Base-by-base conservation (phyloP, 2,329 filamentous ascomycete species). In the Pestalotiopsis sp. region DNA sequence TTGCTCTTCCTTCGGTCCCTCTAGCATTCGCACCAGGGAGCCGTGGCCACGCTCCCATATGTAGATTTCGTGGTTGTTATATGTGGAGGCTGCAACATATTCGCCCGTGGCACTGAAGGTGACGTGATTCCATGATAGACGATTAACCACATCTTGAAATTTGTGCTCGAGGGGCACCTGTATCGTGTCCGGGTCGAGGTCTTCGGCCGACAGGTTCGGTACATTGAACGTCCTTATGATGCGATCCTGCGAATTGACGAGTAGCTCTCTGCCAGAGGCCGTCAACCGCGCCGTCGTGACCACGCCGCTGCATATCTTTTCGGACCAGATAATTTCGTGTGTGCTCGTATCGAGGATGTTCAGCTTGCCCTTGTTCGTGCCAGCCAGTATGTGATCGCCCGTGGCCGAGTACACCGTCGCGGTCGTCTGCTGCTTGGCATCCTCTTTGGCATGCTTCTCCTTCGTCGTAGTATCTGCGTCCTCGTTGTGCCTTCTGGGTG, bases 51-150 rank as follows among this genome's bases (percentile, higher is more conserved):
- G 90, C 82, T 99, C 96, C 96, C 95, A 98, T 36, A 98, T 95
- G 81, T 98, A 98, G 72, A 99, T 93, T 80, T 99, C 95, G 75
- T 98, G 95, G 77, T 99, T 99, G 86, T 98, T 98, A 80, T 94
- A 97, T 2, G 96, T 98, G 31, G 94, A 97, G 0, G 97, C 96
- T 27, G 94, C 94, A 56, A 99, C 94, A 78, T 98, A 98, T 80
- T 99, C 96, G 66, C 94, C 95, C 0, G 93, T 96, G 1, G 93
- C 92, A 76, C 94, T 97, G 79, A 99, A 98, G 0, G 95, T 94
- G 69, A 97, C 95, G 77, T 98, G 94, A 77, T 98, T 99, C 96
- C 96, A 99, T 6, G 93, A 94, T 13, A 98, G 83, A 59, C 93
- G 90, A 78, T 99, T 98, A 65, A 99, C 96, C 4, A 98, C 92